Evolutionary conservation across 257 asterid species (phyloP).

Genomic region (Solanum appendiculatum): DNA sequence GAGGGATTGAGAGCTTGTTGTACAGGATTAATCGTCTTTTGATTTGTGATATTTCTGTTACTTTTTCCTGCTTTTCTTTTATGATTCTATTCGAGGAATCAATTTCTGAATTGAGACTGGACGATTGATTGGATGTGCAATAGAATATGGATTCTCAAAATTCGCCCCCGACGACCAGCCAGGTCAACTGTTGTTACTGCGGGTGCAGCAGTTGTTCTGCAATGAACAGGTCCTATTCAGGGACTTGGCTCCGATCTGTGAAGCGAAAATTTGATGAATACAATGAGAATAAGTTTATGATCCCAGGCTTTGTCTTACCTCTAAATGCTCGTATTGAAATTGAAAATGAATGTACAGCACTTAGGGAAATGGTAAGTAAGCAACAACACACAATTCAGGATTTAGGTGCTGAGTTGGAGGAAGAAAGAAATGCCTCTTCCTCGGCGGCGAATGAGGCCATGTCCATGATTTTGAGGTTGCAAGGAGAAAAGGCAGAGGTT

Average conservation of each 20-base stretch:
- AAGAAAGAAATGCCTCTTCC: slow-evolving; percentile 89
- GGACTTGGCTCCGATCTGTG: slow-evolving; percentile 51
- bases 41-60: not conserved
- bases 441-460: slow-evolving; percentile 96
- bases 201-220: slow-evolving; percentile 54
- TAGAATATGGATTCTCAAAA: slow-evolving; percentile 49
- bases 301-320: slow-evolving; percentile 45
- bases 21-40: not conserved
- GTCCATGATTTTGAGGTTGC: slow-evolving; percentile 94
- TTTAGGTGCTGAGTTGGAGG: slow-evolving; percentile 74
- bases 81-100: slow-evolving; percentile 7
- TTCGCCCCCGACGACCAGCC: slow-evolving; percentile 27
- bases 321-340: slow-evolving; percentile 74
- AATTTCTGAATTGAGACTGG: slow-evolving; percentile 9
- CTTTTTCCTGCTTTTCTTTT: not conserved
- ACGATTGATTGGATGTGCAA: slow-evolving; percentile 12
- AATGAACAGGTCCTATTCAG: slow-evolving; percentile 45
- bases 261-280: slow-evolving; percentile 57
- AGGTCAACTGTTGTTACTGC: slow-evolving; percentile 61
- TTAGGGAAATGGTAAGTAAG: slow-evolving; percentile 70
- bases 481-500: slow-evolving; percentile 93
- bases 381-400: slow-evolving; percentile 74
- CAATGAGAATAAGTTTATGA: slow-evolving; percentile 27
- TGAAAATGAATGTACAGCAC: slow-evolving; percentile 70
- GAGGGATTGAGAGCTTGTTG: not conserved